These are phyloP conservation scores for Elsinoe ampelina DNA, from an alignment of 2,329 filamentous ascomycete species.

Conservation along the genomic window DNA sequence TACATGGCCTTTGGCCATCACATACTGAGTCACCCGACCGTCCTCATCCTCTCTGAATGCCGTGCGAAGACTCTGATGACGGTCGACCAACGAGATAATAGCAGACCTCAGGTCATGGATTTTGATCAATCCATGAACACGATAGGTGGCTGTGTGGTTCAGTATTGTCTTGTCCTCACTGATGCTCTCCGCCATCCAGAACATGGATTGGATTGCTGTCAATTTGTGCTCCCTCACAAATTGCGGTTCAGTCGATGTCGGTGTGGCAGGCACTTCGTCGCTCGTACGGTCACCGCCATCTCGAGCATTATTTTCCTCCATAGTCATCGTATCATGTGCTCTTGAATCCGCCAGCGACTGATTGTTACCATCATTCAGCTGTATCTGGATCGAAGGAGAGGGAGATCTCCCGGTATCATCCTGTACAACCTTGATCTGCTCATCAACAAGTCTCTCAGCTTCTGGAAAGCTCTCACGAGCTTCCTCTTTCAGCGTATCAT, in stretches of 20 bases:
- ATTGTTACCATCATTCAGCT: not conserved
- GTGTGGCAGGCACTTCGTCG: not conserved
- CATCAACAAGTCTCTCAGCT: not conserved
- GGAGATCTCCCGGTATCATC: not conserved
- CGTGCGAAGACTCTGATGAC: constrained; percentile 13
- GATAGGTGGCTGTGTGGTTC: constrained; percentile 10
- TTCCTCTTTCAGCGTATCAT: not conserved
- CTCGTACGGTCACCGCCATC: not conserved
- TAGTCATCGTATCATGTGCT: not conserved
- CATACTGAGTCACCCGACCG: not conserved
- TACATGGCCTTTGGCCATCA: not conserved
- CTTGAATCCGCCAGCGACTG: not conserved
- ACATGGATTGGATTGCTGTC: constrained; percentile 16
- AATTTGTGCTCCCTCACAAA: not conserved
- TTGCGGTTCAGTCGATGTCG: not conserved
- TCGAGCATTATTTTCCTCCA: not conserved
- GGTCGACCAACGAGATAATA: not conserved
- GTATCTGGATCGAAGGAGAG: not conserved
- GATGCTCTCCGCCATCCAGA: constrained; percentile 15
- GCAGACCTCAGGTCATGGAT: constrained; percentile 4
- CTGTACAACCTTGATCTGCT: not conserved
- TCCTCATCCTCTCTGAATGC: constrained; percentile 7
- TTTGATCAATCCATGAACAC: not conserved
- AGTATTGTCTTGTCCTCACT: constrained; percentile 16
- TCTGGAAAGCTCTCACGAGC: not conserved